Base-by-base conservation (phyloP, 306 rosid species). In the Cucumis cinereus region DNA sequence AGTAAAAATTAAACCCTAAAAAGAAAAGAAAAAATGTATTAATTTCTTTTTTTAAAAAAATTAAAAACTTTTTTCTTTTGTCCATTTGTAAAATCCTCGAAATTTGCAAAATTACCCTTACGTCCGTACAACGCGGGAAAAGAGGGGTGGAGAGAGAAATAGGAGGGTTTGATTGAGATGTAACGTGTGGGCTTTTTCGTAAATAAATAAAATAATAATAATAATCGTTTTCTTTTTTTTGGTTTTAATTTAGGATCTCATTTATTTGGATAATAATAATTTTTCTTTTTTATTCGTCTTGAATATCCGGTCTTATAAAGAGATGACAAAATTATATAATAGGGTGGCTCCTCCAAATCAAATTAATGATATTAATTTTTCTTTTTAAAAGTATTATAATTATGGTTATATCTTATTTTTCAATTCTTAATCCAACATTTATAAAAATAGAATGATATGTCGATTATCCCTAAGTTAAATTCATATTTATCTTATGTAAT, bases 51-150 rank as follows among this genome's bases (percentile, higher is more conserved):
- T n/a, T 2, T 4, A 4, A 49, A 10, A 13, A 50, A 50, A 16
- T 50, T 50, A 5, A 3, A 3, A 50, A 50, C 55, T 50, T 50
- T 60, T 13, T 36, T 15, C 5, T 33, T 68, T 40, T 68, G 52
- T 70, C 57, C 15, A 70, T 45, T 24, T 70, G 57, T 24, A 47
- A 19, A 20, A 30, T 30, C 45, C 76, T 50, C 76, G 76, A 72
- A 72, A 15, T 72, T 24, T 52, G 75, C 64, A 14, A 68, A 69
- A 17, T 63, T 43, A 35, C 62, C 83, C 19, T 8, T 69, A 8
- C 22, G 81, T 76, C 86, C 90, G 87, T 80, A 77, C 88, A n/a
- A 81, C 66, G 86, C 38, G 66, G 55, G 59, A 55, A 70, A 84
- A 79, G 70, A 24, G 77, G 64, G 75, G 35, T 22, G 59, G 40